These are phyloP conservation scores for Rhodotorula sp. DNA, from an alignment of 1,284 basidiomycete species.

Conservation along the genomic window DNA sequence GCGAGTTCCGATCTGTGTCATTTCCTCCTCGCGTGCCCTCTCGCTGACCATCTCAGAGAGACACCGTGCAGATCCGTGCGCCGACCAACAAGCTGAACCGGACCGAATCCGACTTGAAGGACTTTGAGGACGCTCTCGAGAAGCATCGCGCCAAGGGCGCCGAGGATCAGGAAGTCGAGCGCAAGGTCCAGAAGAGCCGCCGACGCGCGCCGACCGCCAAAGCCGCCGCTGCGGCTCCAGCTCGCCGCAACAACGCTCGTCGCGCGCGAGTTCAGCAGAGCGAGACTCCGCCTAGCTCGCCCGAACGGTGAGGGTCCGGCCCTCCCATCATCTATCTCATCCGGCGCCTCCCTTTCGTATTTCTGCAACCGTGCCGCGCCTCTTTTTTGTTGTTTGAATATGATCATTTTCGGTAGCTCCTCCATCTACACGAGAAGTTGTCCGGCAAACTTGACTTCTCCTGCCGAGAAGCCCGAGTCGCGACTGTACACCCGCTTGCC, in stretches of 20 bases:
- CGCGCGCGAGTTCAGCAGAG: slow-evolving; percentile 7
- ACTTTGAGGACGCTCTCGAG: slow-evolving; percentile 76
- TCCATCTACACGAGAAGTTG: slow-evolving; percentile 24
- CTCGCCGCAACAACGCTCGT: background rate
- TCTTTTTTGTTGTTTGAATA: slow-evolving; percentile 12
- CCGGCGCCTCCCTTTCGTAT: background rate
- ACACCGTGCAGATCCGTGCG: slow-evolving; percentile 50
- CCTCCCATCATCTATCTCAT: no score
- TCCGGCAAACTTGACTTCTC: slow-evolving; percentile 14
- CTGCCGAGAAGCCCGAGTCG: slow-evolving; percentile 14
- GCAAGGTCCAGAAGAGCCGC: slow-evolving; percentile 63
- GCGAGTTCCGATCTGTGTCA: slow-evolving; percentile 46
- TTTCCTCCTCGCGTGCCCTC: no score
- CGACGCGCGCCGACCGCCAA: slow-evolving; percentile 14
- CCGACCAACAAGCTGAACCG: slow-evolving; percentile 76
- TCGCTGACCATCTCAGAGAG: no score
- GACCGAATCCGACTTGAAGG: slow-evolving; percentile 79
- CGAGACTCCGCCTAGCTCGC: slow-evolving; percentile 20
- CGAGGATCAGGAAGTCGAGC: slow-evolving; percentile 85
- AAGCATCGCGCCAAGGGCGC: slow-evolving; percentile 80
- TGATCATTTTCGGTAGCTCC: background rate
- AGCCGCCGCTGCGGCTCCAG: background rate
- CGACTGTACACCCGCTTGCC: slow-evolving; percentile 66
- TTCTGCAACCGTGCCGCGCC: background rate
- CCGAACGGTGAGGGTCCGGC: background rate